Evolutionary conservation across 1,284 basidiomycete species (phyloP).

Genomic region (Apiotrichum montevideense): DNA sequence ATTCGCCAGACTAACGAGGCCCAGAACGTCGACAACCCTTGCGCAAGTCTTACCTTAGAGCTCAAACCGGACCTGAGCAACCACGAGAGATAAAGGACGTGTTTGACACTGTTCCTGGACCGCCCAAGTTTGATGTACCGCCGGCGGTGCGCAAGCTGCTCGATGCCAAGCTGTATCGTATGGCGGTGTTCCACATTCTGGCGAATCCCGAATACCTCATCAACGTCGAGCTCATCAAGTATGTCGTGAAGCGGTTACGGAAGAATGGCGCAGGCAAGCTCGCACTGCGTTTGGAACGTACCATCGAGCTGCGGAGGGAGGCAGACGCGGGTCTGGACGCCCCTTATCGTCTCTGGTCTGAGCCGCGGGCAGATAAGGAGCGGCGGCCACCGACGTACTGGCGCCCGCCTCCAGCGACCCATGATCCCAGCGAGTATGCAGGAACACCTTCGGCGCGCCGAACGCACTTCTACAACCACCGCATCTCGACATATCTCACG

Average conservation of each 20-base stretch:
- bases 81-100: not conserved
- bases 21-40: too few relatives aligned
- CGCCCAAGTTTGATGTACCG: constrained; percentile 11
- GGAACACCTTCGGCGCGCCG: constrained; percentile 4
- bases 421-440: not conserved
- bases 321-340: too few relatives aligned
- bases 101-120: not conserved
- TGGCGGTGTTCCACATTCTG: constrained; percentile 33
- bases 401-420: constrained; percentile 6
- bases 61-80: too few relatives aligned
- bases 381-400: constrained; percentile 7
- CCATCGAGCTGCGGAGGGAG: constrained; percentile 6
- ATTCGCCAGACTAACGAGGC: too few relatives aligned
- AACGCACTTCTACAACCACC: constrained; percentile 15
- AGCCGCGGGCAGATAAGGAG: not conserved
- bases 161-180: constrained; percentile 27
- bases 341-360: constrained; percentile 1
- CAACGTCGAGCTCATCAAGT: constrained; percentile 17
- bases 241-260: constrained; percentile 21
- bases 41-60: too few relatives aligned
- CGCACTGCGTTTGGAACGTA: constrained; percentile 24
- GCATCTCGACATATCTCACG: constrained; percentile 10
- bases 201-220: constrained; percentile 24
- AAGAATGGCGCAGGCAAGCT: constrained; percentile 30
- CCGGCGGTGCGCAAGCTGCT: constrained; percentile 27